Base-by-base conservation (phyloP, 1,284 basidiomycete species). In the Porogramme epimiltina region DNA sequence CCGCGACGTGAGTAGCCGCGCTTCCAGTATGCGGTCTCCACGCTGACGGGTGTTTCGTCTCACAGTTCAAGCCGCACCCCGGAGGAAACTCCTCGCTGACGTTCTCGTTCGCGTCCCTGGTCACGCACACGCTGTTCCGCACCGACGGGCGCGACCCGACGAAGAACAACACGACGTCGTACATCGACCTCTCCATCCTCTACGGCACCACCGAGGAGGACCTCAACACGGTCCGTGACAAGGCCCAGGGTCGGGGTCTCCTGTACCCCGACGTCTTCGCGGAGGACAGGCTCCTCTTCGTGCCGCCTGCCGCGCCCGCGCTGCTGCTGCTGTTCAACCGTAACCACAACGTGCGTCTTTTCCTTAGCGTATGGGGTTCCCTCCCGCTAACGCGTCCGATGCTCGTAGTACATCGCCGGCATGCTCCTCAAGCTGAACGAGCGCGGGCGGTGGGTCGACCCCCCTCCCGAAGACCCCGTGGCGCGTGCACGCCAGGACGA, bases 101-200 rank as follows among this genome's bases (percentile, higher is more conserved):
- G 69, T 93, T 93, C 61, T 83, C 87, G 0, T 89, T 90, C 60
- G 91, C 91, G 8, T 79, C 89, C 60, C 70, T 91, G 49, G 75
- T 93, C 56, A 91, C 88, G 58, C 90, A 93, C 66, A 78, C 72
- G 54, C 75, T 88, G 56, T 92, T 92, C 73, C 74, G 85, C 55
- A 91, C 89, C 3, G 75, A 80, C 57, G 70, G 67, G 38, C 50
- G 37, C 2, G 75, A 87, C 63, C 74, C 71, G 68, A 77, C 72
- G 0, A 79, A 83, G 62, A 93, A 93, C 64, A 70, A 82, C 49
- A 73, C 84, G 2, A 86, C 83, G 58, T 87, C 84, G 56, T 93
- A 93, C 66, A 76, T 94, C 24, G 91, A 93, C 62, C 69, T 93
- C 25, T 85, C 84, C 61, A 79, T 89, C 8, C 70, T 93, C 3